phyloP scores from a whole-genome alignment of 805 yeast genomes.

The Wickerhamomyces alni region DNA sequence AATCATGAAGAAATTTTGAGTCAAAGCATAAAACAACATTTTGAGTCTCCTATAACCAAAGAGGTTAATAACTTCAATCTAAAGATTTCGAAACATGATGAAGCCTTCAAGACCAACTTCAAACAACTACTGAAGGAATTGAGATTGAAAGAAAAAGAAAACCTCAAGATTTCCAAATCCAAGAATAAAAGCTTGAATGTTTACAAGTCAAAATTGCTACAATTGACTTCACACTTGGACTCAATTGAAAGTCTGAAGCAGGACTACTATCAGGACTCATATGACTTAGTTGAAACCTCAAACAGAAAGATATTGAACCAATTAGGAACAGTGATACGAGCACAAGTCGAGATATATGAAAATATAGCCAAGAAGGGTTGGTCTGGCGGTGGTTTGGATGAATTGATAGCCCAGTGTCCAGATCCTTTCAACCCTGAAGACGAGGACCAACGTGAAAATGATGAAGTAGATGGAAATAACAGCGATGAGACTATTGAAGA shows the following conservation, averaged over 20 bases:
- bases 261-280: constrained; percentile 64
- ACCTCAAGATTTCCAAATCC: constrained; percentile 49
- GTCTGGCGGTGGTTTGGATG: constrained; percentile 84
- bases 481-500: constrained; percentile 1
- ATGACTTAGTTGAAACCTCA: constrained; percentile 55
- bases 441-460: constrained; percentile 13
- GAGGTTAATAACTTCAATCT: constrained; percentile 39
- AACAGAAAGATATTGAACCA: constrained; percentile 41
- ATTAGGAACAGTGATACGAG: constrained; percentile 62
- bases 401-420: constrained; percentile 53
- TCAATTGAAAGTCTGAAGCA: constrained; percentile 72
- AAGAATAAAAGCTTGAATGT: constrained; percentile 60
- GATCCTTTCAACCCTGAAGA: constrained; percentile 46
- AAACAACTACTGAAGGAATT: constrained; percentile 46
- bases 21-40: constrained; percentile 44
- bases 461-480: constrained; percentile 6
- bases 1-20: constrained; percentile 73
- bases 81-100: constrained; percentile 42
- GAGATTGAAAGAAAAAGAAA: constrained; percentile 55
- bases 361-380: constrained; percentile 80
- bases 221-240: constrained; percentile 69
- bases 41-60: constrained; percentile 46
- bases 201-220: constrained; percentile 61
- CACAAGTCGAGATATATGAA: constrained; percentile 77
- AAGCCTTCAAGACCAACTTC: constrained; percentile 46